Evolutionary conservation across 2,329 filamentous ascomycete genomes (phyloP), one percentile per base, ranked within the genome.

Genomic region (Phialophora tarda): DNA sequence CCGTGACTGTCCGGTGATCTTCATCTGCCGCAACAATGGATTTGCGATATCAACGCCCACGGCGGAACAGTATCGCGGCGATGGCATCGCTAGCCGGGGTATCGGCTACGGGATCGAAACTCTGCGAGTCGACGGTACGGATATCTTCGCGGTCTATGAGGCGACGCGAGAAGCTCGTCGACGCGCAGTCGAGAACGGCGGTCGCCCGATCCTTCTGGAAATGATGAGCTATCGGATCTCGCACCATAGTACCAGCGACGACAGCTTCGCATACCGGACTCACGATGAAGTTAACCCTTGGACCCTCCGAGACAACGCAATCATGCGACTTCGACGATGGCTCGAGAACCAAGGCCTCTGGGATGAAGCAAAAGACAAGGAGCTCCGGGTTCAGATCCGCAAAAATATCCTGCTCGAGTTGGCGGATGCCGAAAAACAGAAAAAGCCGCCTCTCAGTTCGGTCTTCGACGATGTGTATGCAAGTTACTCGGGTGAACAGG

Each of bases 171-270:
- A 86, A 76, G 95, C 95, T 0, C 86, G 93, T 0, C 84, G 86
- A 54, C 86, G 94, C 75, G 93, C 94, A 0, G 84, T 98, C 2
- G 82, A 89, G 63, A 88, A 91, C 54, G 91, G 91, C n/a, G 91
- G 92, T 1, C 87, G 86, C 68, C 93, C 92, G 0, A 86, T 99
- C 0, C 82, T 99, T 7, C 90, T 99, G 50, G 95, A 99, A 79
- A 92, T 92, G 64, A 96, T 99, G 91, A 93, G 91, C 26, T 99
- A 99, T 80, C 92, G 95, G 17, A 93, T 98, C 51, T 94, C 91
- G 4, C 93, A 99, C 76, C 95, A 99, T 81, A 97, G 92, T 78
- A 99, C 95, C 0, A 95, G 91, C 0, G 95, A 99, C 75, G 95
- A 99, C 79, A 95, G 91, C 28, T 98, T 97, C 74, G 94, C 95